Evolutionary conservation across 495 filamentous ascomycete species (phyloP).

Genomic region (Emericellopsis terricola): DNA sequence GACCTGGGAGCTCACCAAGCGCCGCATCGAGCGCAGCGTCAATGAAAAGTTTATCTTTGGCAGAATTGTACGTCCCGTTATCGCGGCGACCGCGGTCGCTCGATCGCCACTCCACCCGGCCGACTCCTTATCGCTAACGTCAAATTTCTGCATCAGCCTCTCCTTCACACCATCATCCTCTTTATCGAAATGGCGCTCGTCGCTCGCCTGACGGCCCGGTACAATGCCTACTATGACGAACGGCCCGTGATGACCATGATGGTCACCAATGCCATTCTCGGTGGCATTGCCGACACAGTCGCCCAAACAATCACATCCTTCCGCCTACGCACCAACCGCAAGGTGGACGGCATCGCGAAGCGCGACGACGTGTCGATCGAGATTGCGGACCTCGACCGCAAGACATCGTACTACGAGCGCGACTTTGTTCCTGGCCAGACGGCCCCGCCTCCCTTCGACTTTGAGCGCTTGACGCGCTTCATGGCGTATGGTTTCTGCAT

Average conservation of each 20-base stretch:
- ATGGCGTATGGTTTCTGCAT: conserved; percentile 93
- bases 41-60: conserved; percentile 70
- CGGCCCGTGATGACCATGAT: conserved; percentile 93
- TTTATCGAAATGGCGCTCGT: conserved; percentile 76
- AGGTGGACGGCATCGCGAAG: conserved; percentile 26
- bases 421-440: conserved; percentile 50
- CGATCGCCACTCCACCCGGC: conserved; percentile 5
- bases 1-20: conserved; percentile 38
- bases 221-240: conserved; percentile 81
- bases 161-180: conserved; percentile 73
- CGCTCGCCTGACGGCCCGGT: conserved; percentile 63
- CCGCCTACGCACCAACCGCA: conserved; percentile 45
- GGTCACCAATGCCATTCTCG: conserved; percentile 86
- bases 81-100: conserved; percentile 2
- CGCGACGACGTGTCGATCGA: conserved; percentile 69
- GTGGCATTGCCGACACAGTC: conserved; percentile 69
- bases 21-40: conserved; percentile 44
- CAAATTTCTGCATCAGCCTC: conserved; percentile 37
- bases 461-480: conserved; percentile 81
- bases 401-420: conserved; percentile 47
- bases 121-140: not conserved
- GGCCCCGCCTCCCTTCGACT: conserved; percentile 72
- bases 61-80: conserved; percentile 43
- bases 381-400: conserved; percentile 75
- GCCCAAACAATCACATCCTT: conserved; percentile 85